Evolutionary conservation across 2,329 filamentous ascomycete genomes (phyloP).

Genomic region (Penicillium sp.): DNA sequence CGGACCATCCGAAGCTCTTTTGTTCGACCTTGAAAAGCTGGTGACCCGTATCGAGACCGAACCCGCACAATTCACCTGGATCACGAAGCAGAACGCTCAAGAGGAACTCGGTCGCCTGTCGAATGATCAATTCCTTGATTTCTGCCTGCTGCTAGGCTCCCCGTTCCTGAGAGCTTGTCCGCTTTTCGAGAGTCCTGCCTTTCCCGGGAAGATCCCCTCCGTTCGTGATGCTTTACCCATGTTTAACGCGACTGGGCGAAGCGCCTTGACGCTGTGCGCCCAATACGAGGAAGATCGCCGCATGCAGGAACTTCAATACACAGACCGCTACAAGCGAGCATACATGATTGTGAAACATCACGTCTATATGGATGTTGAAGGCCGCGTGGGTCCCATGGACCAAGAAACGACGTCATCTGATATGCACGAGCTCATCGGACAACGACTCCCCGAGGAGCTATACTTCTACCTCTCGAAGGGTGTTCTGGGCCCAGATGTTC

Average conservation of each 20-base stretch:
- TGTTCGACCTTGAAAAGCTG: conserved; percentile 80
- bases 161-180: conserved; percentile 81
- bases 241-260: conserved; percentile 68
- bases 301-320: conserved; percentile 72
- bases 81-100: conserved; percentile 71
- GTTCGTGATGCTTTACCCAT: conserved; percentile 79
- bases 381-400: conserved; percentile 75
- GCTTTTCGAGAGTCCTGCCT: conserved; percentile 68
- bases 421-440: conserved; percentile 86
- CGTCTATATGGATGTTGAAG: conserved; percentile 76
- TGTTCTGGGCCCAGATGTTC: conserved; percentile 75
- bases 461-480: conserved; percentile 88
- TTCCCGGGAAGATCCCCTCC: conserved; percentile 58
- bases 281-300: conserved; percentile 80
- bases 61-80: conserved; percentile 64
- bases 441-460: conserved; percentile 85
- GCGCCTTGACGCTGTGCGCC: conserved; percentile 73
- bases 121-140: conserved; percentile 80
- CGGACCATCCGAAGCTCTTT: conserved; percentile 80
- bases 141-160: conserved; percentile 80
- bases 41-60: conserved; percentile 64
- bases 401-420: conserved; percentile 76
- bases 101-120: conserved; percentile 66
- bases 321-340: conserved; percentile 84
- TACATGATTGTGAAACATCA: conserved; percentile 86